phyloP scores from a whole-genome alignment of 805 yeast genomes.

The Lachancea quebecensis region DNA sequence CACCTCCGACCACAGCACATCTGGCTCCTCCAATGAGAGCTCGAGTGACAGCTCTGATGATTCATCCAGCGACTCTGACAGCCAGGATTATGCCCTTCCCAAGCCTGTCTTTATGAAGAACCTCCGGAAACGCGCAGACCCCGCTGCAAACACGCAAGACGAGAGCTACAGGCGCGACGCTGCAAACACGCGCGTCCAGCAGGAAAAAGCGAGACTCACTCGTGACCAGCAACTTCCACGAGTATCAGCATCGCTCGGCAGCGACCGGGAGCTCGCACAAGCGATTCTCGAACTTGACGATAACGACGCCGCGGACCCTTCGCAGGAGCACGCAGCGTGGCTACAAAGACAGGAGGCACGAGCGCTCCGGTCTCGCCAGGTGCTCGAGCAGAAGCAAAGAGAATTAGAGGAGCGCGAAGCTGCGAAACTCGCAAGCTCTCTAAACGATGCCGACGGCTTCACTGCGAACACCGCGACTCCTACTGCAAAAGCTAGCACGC shows the following conservation, averaged over 20 bases:
- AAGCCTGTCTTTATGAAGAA: constrained; percentile 25
- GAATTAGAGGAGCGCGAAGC: constrained; percentile 24
- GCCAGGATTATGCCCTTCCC: constrained; percentile 18
- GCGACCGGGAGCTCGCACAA: constrained; percentile 22
- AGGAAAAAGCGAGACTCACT: constrained; percentile 1
- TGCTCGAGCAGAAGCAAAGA: constrained; percentile 20
- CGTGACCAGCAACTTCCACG: not conserved
- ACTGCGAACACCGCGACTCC: no score
- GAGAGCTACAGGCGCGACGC: not conserved
- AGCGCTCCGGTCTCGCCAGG: constrained; percentile 16
- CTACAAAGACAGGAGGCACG: constrained; percentile 17
- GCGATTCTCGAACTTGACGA: constrained; percentile 22
- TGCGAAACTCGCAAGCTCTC: constrained; percentile 12
- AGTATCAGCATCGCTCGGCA: constrained; percentile 10
- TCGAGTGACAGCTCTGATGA: not conserved
- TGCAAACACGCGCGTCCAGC: not conserved
- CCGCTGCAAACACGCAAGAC: not conserved
- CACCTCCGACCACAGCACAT: no score
- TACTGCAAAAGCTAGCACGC: no score
- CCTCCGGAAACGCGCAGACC: not conserved
- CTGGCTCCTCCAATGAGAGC: no score
- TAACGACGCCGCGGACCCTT: constrained; percentile 22
- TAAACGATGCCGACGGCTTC: not conserved
- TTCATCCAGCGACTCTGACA: constrained; percentile 8
- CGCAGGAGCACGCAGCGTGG: constrained; percentile 21